phyloP scores from a whole-genome alignment of 441 rosid species.

The Hypseocharis bilobata region DNA sequence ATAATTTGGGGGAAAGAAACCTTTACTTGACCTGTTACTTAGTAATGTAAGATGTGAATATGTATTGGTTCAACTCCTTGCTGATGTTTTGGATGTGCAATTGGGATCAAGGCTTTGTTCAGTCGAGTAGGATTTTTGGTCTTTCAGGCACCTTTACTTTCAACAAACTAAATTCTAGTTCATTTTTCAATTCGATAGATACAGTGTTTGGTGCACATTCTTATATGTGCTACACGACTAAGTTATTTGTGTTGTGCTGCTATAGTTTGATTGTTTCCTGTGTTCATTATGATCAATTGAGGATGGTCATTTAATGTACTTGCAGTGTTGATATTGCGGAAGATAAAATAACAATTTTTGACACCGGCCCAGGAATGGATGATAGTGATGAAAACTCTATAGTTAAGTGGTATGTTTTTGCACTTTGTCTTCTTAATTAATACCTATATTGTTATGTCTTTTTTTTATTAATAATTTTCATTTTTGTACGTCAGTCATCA shows the following conservation, averaged over 20 bases:
- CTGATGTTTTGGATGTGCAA: neutral
- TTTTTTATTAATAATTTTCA: neutral
- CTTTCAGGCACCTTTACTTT: neutral
- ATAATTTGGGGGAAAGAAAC: neutral
- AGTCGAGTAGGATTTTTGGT: neutral
- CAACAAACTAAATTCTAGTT: too few relatives aligned
- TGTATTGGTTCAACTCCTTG: neutral
- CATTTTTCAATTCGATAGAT: neutral
- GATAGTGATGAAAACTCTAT: slow-evolving; percentile 43
- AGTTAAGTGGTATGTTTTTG: slow-evolving; percentile 47
- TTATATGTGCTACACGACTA: neutral
- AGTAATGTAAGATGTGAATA: neutral
- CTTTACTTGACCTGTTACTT: neutral
- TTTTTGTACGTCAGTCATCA: neutral
- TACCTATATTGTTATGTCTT: neutral
- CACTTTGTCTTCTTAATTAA: slow-evolving; percentile 10
- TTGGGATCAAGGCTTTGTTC: neutral
- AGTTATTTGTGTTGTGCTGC: neutral
- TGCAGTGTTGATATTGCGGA: slow-evolving; percentile 45
- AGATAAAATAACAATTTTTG: slow-evolving; percentile 50
- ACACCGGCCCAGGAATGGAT: slow-evolving; percentile 76
- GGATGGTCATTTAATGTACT: slow-evolving; percentile 9
- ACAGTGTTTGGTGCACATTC: neutral
- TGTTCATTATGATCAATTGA: neutral
- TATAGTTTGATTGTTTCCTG: neutral